Percentiles rank a stretch among this genome's conserved stretches.
phyloP scores from a whole-genome alignment of 1,284 basidiomycete genomes.

The Pascua sp. region DNA sequence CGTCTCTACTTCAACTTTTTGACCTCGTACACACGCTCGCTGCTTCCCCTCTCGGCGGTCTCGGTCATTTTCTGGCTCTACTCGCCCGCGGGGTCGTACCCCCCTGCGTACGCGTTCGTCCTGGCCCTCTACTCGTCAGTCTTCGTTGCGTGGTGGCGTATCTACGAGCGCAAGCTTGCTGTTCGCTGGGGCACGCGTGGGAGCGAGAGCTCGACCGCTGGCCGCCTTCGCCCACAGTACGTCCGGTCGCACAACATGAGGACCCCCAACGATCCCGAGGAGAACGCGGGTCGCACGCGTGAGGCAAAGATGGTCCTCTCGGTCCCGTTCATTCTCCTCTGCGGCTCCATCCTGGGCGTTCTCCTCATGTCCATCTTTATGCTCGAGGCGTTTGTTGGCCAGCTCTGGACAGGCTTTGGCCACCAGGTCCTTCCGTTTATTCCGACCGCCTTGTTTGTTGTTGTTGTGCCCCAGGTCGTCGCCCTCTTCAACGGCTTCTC shows the following conservation, averaged over 20 bases:
- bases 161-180: slow-evolving; percentile 73
- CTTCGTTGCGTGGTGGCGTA: slow-evolving; percentile 87
- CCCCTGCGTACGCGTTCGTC: slow-evolving; percentile 69
- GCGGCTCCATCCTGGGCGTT: slow-evolving; percentile 65
- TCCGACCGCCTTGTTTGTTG: slow-evolving; percentile 80
- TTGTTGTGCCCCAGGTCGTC: slow-evolving; percentile 80
- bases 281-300: slow-evolving; percentile 27
- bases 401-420: slow-evolving; percentile 81
- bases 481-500: slow-evolving; percentile 70
- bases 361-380: slow-evolving; percentile 77
- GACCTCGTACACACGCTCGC: slow-evolving; percentile 71
- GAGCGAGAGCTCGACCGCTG: slow-evolving; percentile 63
- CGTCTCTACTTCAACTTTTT: slow-evolving; percentile 92
- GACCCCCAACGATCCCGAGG: slow-evolving; percentile 29
- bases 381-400: slow-evolving; percentile 79
- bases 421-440: slow-evolving; percentile 70
- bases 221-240: slow-evolving; percentile 68
- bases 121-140: slow-evolving; percentile 73
- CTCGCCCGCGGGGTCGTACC: slow-evolving; percentile 60
- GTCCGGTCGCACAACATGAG: slow-evolving; percentile 45
- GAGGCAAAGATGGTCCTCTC: slow-evolving; percentile 72
- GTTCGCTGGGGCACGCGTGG: slow-evolving; percentile 75
- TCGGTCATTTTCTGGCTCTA: slow-evolving; percentile 49
- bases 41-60: slow-evolving; percentile 56
- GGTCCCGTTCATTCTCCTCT: slow-evolving; percentile 73